Evolutionary conservation across 164 flowering plant species (phyloP).

Genomic region (Nymphaea thermarum): DNA sequence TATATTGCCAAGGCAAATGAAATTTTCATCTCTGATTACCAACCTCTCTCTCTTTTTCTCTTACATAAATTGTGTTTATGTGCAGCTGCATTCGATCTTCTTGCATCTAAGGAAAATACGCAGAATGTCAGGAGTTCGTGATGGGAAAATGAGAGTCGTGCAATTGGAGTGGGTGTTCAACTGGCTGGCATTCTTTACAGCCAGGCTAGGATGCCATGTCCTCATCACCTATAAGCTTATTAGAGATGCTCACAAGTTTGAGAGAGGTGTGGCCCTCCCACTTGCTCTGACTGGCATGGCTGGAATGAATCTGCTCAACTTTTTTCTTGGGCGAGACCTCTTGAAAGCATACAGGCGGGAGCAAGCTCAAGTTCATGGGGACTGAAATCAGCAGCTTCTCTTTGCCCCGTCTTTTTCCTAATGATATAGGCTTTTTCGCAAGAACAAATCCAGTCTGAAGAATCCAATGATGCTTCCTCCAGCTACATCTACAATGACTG

Average conservation of each 20-base stretch:
- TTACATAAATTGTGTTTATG: not conserved
- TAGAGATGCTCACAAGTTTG: slow-evolving; percentile 72
- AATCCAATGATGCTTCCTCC: no score
- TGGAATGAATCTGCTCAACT: slow-evolving; percentile 81
- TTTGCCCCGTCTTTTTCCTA: not conserved
- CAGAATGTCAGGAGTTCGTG: slow-evolving; percentile 81
- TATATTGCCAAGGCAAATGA: not conserved
- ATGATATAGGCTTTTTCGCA: no score
- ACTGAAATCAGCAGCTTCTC: slow-evolving; percentile 8
- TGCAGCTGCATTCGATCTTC: slow-evolving; percentile 86
- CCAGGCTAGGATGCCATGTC: slow-evolving; percentile 50
- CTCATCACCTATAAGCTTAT: slow-evolving; percentile 69
- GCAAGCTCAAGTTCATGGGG: slow-evolving; percentile 17
- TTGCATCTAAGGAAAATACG: slow-evolving; percentile 73
- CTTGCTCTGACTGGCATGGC: slow-evolving; percentile 84
- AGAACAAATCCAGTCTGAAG: no score
- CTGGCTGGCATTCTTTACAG: slow-evolving; percentile 51
- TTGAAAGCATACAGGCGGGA: slow-evolving; percentile 54
- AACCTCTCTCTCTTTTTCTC: not conserved
- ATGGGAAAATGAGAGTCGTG: slow-evolving; percentile 45
- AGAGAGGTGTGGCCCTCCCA: slow-evolving; percentile 67
- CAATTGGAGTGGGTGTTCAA: slow-evolving; percentile 67
- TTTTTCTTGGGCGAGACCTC: slow-evolving; percentile 72
- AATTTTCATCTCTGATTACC: no score
- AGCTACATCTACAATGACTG: no score